These are phyloP conservation scores for Cyclanthera cordifolia DNA, from an alignment of 306 rosid species.

Conservation along the genomic window DNA sequence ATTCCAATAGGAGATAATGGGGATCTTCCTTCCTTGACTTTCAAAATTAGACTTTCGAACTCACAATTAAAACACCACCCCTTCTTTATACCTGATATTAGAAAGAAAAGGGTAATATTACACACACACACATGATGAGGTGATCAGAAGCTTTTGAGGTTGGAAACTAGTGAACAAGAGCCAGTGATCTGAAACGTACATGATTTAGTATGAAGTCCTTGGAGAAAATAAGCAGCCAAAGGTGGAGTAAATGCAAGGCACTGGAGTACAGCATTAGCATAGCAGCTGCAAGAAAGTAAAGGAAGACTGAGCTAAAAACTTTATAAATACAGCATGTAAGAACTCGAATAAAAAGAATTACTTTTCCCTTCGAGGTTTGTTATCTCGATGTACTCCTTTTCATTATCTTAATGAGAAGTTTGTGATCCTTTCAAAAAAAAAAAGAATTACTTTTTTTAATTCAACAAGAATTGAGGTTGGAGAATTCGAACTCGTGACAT, in stretches of 20 bases:
- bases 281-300: constrained; percentile 50
- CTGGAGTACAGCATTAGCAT: constrained; percentile 90
- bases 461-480: no score
- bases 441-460: no score
- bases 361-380: no score
- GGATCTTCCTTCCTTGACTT: constrained; percentile 56
- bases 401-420: no score
- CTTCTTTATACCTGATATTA: constrained; percentile 48
- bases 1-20: constrained; percentile 58
- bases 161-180: constrained; percentile 6
- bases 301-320: background rate
- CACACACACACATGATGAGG: background rate
- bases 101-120: constrained; percentile 4
- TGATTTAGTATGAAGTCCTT: constrained; percentile 68
- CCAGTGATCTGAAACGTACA: constrained; percentile 37
- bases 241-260: constrained; percentile 94
- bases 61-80: constrained; percentile 83
- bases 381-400: no score
- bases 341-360: background rate
- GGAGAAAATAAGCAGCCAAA: constrained; percentile 78
- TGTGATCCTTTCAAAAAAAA: no score
- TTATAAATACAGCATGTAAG: background rate
- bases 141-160: constrained; percentile 5
- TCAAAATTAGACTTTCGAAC: constrained; percentile 62
- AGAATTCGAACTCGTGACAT: no score